phyloP scores from a whole-genome alignment of 2,329 filamentous ascomycete genomes.

The Whalleya microplaca region DNA sequence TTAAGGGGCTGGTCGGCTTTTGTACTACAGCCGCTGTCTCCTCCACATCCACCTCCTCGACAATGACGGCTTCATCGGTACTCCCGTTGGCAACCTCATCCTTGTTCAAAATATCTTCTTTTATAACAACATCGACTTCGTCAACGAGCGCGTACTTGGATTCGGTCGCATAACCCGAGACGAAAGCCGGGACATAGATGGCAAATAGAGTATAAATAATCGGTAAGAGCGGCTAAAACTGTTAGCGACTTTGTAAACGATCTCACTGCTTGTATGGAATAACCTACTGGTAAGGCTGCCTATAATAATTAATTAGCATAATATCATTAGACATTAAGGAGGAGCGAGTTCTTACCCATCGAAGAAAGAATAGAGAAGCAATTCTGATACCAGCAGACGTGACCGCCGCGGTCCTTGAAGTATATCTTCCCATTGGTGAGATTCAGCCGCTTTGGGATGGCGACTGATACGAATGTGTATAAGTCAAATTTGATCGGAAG shows the following conservation, averaged over 20 bases:
- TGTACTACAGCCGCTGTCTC: constrained; percentile 66
- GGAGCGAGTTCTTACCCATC: constrained; percentile 55
- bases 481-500: constrained; percentile 2
- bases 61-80: constrained; percentile 40
- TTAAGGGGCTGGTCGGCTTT: constrained; percentile 58
- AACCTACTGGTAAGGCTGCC: constrained; percentile 38
- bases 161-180: constrained; percentile 60
- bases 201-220: constrained; percentile 65
- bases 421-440: constrained; percentile 25
- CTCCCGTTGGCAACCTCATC: constrained; percentile 40
- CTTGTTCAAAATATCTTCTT: constrained; percentile 48
- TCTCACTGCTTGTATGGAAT: neutral
- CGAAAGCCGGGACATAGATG: constrained; percentile 67
- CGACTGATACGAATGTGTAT: constrained; percentile 6
- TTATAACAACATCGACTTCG: constrained; percentile 59
- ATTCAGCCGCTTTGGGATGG: neutral
- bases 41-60: constrained; percentile 61
- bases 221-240: constrained; percentile 30
- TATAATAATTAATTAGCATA: constrained; percentile 26
- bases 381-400: constrained; percentile 56
- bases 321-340: neutral
- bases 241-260: constrained; percentile 15
- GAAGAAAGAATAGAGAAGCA: constrained; percentile 60
- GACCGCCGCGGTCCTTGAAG: constrained; percentile 40
- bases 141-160: constrained; percentile 63